Percentiles rank a stretch among this genome's conserved stretches.
Conservation (phyloP, 2,329 filamentous ascomycete species). For the Talaromyces marneffei region DNA sequence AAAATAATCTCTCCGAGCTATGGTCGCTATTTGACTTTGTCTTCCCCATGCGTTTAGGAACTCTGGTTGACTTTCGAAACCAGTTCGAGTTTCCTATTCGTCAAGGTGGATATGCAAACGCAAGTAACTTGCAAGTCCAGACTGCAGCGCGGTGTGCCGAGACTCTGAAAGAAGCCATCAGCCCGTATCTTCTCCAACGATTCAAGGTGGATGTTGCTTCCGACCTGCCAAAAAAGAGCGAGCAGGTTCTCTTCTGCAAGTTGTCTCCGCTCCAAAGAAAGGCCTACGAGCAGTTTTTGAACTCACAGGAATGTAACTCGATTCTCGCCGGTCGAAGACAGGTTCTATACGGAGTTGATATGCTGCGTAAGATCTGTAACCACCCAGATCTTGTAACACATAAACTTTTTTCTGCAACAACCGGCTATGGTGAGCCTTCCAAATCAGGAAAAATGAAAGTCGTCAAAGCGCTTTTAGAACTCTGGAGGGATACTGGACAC, state of each 20-base stretch:
- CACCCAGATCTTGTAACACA: constrained; percentile 84
- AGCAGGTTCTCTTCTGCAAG: constrained; percentile 94
- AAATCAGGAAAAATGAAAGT: constrained; percentile 97
- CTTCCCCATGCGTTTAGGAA: constrained; percentile 91
- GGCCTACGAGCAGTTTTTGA: constrained; percentile 74
- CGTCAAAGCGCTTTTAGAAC: constrained; percentile 74
- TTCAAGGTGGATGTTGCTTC: constrained; percentile 91
- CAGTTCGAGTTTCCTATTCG: constrained; percentile 93
- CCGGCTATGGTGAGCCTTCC: constrained; percentile 66
- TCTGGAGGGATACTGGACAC: constrained; percentile 89
- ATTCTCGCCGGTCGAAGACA: constrained; percentile 71
- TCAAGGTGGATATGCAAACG: constrained; percentile 89
- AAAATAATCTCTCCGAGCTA: constrained; percentile 90
- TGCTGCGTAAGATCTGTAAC: constrained; percentile 93
- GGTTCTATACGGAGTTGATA: constrained; percentile 83
- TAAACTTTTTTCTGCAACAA: constrained; percentile 51
- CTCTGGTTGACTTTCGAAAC: constrained; percentile 79
- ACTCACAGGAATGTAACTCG: constrained; percentile 76
- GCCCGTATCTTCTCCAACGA: constrained; percentile 84
- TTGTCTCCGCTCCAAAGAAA: constrained; percentile 72
- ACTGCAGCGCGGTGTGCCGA: constrained; percentile 92
- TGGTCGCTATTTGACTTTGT: constrained; percentile 99
- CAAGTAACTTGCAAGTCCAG: constrained; percentile 87
- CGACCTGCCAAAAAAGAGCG: constrained; percentile 90
- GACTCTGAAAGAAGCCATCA: constrained; percentile 87